These are phyloP conservation scores for Paecilomyces dactylethromorphus DNA, from an alignment of 2,329 filamentous ascomycete species.

Conservation along the genomic window DNA sequence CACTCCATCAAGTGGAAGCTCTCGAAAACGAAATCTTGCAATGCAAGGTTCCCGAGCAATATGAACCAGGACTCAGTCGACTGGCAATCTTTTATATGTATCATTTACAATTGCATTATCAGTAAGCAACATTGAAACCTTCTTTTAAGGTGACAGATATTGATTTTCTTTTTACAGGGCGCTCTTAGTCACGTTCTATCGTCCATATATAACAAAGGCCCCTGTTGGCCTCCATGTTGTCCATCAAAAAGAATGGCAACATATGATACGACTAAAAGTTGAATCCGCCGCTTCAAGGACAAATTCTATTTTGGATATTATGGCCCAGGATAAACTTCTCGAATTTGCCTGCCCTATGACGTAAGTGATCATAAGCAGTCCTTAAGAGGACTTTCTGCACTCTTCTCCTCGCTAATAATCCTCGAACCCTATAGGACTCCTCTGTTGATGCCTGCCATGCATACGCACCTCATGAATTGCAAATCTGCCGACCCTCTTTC, in stretches of 20 bases:
- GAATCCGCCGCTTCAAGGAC: constrained; percentile 20
- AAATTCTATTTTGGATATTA: constrained; percentile 19
- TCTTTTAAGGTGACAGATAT: background rate
- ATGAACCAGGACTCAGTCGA: constrained; percentile 6
- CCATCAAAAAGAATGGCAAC: constrained; percentile 13
- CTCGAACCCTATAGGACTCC: constrained; percentile 10
- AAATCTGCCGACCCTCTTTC: constrained; percentile 15
- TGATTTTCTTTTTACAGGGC: constrained; percentile 13
- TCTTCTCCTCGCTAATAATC: background rate
- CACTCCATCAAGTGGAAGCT: constrained; percentile 12
- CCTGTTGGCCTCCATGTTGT: constrained; percentile 11
- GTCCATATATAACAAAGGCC: constrained; percentile 14
- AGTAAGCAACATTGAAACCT: constrained; percentile 9
- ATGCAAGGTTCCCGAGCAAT: constrained; percentile 11
- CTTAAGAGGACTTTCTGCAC: background rate
- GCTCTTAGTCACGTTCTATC: constrained; percentile 22
- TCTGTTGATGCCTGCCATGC: constrained; percentile 26
- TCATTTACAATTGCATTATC: constrained; percentile 23
- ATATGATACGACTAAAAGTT: constrained; percentile 13
- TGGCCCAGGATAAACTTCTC: constrained; percentile 17
- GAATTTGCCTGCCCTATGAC: constrained; percentile 19
- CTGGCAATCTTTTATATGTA: constrained; percentile 14
- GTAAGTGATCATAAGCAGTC: constrained; percentile 9
- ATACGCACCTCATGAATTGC: constrained; percentile 23
- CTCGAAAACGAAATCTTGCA: constrained; percentile 15